These are phyloP conservation scores for Didymella arachidicola DNA, from an alignment of 2,329 filamentous ascomycete species.

Conservation along the genomic window DNA sequence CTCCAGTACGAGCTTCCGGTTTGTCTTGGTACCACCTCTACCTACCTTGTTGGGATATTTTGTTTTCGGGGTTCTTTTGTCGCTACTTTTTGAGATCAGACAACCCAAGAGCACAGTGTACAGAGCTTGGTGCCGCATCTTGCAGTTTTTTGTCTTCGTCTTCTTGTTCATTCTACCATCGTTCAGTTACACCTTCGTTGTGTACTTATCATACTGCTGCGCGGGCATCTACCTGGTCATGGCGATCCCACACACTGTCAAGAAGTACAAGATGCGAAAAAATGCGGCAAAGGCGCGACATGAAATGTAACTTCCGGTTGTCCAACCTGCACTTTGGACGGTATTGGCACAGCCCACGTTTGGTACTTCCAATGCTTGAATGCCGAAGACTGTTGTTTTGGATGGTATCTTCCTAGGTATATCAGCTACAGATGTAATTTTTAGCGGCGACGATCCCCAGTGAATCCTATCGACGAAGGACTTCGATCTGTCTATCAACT, in stretches of 20 bases:
- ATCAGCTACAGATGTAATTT: not conserved
- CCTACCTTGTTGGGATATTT: conserved; percentile 5
- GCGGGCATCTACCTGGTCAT: not conserved
- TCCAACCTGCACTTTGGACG: no score
- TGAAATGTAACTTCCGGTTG: not conserved
- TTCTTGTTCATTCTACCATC: not conserved
- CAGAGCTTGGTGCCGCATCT: conserved; percentile 1
- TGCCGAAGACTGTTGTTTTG: not conserved
- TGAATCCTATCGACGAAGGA: not conserved
- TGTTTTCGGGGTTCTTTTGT: conserved; percentile 1
- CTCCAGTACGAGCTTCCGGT: not conserved
- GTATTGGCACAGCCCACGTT: no score
- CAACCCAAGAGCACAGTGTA: not conserved
- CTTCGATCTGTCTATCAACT: not conserved
- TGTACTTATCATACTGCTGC: not conserved
- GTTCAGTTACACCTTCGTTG: not conserved
- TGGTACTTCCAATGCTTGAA: not conserved
- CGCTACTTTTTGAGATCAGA: conserved; percentile 1
- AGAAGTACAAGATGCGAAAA: not conserved
- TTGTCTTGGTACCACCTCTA: conserved; percentile 1
- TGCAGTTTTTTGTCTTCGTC: conserved; percentile 1
- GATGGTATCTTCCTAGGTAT: not conserved
- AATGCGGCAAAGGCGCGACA: not conserved
- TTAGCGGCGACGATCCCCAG: not conserved
- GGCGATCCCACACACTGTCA: not conserved